phyloP scores from a whole-genome alignment of 164 flowering plant genomes.

The Nymphaea colorata region DNA sequence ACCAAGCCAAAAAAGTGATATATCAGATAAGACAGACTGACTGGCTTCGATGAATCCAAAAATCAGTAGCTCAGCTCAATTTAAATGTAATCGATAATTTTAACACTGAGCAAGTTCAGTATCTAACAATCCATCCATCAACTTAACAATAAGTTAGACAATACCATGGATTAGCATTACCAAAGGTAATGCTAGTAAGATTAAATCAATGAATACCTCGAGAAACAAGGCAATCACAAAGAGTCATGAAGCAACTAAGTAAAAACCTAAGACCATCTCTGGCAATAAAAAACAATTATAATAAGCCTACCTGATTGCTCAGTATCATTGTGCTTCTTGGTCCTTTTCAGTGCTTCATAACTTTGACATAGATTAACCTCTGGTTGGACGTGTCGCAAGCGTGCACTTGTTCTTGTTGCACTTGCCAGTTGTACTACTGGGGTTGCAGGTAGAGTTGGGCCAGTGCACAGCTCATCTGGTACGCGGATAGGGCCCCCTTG shows the following conservation, averaged over 20 bases:
- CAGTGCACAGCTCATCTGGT: conserved; percentile 50
- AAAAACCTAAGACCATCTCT: not conserved
- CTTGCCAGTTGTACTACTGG: conserved; percentile 69
- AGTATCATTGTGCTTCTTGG: conserved; percentile 51
- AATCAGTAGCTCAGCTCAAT: no score
- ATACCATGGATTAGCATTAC: no score
- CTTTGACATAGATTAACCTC: conserved; percentile 77
- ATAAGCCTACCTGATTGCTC: conserved; percentile 38
- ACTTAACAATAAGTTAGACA: no score
- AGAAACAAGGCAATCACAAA: not conserved
- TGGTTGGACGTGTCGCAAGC: conserved; percentile 92
- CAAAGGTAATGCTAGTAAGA: not conserved
- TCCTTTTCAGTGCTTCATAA: conserved; percentile 60
- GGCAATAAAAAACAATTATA: conserved; percentile 4
- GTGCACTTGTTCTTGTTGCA: conserved; percentile 79
- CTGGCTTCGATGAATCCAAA: no score
- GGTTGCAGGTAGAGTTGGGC: conserved; percentile 26
- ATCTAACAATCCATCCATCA: no score
- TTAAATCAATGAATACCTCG: not conserved
- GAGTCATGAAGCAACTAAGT: not conserved
- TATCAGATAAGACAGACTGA: no score
- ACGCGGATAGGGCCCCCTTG: conserved; percentile 77
- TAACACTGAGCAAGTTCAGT: no score
- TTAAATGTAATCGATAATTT: no score
- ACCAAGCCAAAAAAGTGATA: no score